Conservation (phyloP, 2,329 filamentous ascomycete species). For the Dactylellina leptospora region DNA sequence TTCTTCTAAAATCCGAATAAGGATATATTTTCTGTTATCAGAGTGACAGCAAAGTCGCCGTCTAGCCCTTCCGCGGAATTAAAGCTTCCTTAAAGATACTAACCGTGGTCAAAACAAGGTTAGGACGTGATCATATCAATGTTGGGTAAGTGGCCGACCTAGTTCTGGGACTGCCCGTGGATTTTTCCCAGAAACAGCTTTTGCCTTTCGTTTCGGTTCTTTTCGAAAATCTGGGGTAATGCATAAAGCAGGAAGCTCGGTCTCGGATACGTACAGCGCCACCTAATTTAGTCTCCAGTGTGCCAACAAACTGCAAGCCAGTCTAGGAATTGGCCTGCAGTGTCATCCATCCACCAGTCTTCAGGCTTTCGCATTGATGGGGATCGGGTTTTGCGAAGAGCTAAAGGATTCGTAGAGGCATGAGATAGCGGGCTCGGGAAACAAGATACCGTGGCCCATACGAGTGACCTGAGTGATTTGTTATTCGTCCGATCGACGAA, state of each 20-base stretch:
- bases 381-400: constrained; percentile 5
- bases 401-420: constrained; percentile 31
- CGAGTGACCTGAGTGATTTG: constrained; percentile 44
- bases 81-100: background rate
- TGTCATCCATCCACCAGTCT: constrained; percentile 37
- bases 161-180: constrained; percentile 3
- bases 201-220: constrained; percentile 27
- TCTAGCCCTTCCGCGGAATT: constrained; percentile 37
- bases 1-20: too few relatives aligned
- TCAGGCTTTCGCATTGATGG: too few relatives aligned
- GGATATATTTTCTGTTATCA: constrained; percentile 38
- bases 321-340: constrained; percentile 28
- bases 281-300: constrained; percentile 35
- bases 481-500: constrained; percentile 49
- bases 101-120: constrained; percentile 42
- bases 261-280: constrained; percentile 51
- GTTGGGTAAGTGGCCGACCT: constrained; percentile 20
- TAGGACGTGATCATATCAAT: constrained; percentile 19
- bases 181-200: constrained; percentile 40
- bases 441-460: constrained; percentile 5
- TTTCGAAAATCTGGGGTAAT: constrained; percentile 53
- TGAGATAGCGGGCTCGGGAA: constrained; percentile 30
- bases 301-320: constrained; percentile 26
- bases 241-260: constrained; percentile 51
- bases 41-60: constrained; percentile 30